phyloP scores from a whole-genome alignment of 768 basidiomycete genomes.

The Tylopilus rubrobrunneus region DNA sequence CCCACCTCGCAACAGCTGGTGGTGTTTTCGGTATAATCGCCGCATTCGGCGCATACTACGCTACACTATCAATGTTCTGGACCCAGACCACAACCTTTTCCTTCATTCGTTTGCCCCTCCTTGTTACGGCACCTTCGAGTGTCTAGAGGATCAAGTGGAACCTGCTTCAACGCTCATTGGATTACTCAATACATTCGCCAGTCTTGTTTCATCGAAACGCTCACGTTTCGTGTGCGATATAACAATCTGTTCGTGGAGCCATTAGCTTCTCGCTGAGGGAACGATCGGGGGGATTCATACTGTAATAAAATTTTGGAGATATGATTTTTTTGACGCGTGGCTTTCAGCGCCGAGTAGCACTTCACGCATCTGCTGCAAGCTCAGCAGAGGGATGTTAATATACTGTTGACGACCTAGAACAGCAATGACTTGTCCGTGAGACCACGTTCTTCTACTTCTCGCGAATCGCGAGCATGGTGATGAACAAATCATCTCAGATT shows the following conservation, averaged over 20 bases:
- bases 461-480: not conserved
- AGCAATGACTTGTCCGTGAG: too few relatives aligned
- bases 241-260: not conserved
- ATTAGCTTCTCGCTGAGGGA: not conserved
- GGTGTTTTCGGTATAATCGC: slow-evolving; percentile 26
- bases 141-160: not conserved
- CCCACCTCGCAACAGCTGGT: slow-evolving; percentile 25
- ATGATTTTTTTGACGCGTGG: not conserved
- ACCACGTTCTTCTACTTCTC: too few relatives aligned
- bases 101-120: slow-evolving; percentile 26
- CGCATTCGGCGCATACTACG: slow-evolving; percentile 29
- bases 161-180: not conserved
- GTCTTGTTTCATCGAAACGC: not conserved
- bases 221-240: not conserved
- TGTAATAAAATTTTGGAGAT: not conserved
- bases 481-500: not conserved
- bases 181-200: not conserved
- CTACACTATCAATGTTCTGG: slow-evolving; percentile 25
- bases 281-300: not conserved
- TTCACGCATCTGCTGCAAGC: not conserved
- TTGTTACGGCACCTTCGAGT: slow-evolving; percentile 17
- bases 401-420: too few relatives aligned
- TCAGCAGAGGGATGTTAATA: too few relatives aligned
- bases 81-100: slow-evolving; percentile 27
- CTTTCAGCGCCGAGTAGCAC: not conserved